Evolutionary conservation across 257 asterid species (phyloP).

Genomic region (Haberlea rhodopensis): DNA sequence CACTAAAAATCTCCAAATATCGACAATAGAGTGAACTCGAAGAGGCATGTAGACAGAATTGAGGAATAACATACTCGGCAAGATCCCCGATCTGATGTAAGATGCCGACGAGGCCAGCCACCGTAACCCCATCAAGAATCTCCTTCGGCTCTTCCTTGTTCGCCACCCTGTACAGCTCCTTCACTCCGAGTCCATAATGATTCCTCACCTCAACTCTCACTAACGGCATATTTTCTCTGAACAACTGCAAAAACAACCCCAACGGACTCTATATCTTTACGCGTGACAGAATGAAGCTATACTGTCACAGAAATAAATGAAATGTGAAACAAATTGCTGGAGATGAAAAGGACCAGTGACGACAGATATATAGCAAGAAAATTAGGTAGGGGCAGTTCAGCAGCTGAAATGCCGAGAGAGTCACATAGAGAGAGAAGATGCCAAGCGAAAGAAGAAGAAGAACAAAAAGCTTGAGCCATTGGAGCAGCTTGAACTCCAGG

Average conservation of each 20-base stretch:
- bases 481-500: too few species aligned
- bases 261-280: too few species aligned
- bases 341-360: constrained; percentile 27
- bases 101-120: constrained; percentile 82
- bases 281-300: too few species aligned
- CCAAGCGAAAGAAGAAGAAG: too few species aligned
- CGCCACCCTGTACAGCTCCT: constrained; percentile 58
- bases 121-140: constrained; percentile 76
- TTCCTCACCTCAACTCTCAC: constrained; percentile 72
- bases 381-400: constrained; percentile 45
- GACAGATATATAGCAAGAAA: constrained; percentile 20
- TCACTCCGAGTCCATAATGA: constrained; percentile 73
- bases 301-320: constrained; percentile 24
- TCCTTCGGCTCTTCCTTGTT: constrained; percentile 79
- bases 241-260: constrained; percentile 11
- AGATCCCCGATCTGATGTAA: constrained; percentile 97
- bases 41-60: background rate
- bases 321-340: constrained; percentile 33
- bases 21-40: constrained; percentile 1
- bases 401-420: constrained; percentile 48
- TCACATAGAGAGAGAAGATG: too few species aligned
- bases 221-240: constrained; percentile 60
- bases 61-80: constrained; percentile 53
- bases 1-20: background rate
- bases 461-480: too few species aligned